Conservation (phyloP, 352 stramenopile species). For the Pythium diclinum region DNA sequence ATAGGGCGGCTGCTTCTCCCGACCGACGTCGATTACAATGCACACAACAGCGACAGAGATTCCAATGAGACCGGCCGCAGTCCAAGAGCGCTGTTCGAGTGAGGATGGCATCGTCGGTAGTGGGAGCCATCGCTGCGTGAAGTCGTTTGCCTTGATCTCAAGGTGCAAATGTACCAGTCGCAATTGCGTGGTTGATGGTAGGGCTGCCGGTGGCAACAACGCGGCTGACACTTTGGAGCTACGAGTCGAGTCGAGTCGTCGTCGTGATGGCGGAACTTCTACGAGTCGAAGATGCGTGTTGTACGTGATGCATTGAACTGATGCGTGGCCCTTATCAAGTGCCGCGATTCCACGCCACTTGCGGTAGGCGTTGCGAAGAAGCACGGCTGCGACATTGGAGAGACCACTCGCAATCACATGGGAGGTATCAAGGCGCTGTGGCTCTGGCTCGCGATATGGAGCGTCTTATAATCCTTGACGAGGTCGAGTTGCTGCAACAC, state of each 20-base stretch:
- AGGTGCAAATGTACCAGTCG: no score
- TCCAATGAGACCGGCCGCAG: background rate
- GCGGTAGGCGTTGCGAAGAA: slow-evolving; percentile 26
- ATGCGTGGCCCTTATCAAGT: background rate
- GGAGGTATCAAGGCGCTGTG: background rate
- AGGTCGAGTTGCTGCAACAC: background rate
- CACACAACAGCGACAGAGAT: background rate
- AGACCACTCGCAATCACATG: slow-evolving; percentile 23
- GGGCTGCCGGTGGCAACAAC: no score
- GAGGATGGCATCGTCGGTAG: background rate
- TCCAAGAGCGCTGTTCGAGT: background rate
- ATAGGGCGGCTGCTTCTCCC: background rate
- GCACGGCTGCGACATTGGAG: slow-evolving; percentile 5
- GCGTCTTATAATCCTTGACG: background rate
- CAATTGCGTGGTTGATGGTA: no score
- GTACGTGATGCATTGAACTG: slow-evolving; percentile 13
- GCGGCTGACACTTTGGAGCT: background rate
- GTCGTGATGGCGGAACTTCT: background rate
- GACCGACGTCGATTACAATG: no score
- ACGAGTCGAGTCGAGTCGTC: background rate
- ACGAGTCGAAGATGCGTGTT: slow-evolving; percentile 1
- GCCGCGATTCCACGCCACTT: background rate
- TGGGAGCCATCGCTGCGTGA: background rate
- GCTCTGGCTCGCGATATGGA: no score
- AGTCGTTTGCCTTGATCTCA: no score